Evolutionary conservation across 495 filamentous ascomycete species (phyloP), one percentile per base, ranked within the genome.

Genomic region (Trypethelium eluteriae): DNA sequence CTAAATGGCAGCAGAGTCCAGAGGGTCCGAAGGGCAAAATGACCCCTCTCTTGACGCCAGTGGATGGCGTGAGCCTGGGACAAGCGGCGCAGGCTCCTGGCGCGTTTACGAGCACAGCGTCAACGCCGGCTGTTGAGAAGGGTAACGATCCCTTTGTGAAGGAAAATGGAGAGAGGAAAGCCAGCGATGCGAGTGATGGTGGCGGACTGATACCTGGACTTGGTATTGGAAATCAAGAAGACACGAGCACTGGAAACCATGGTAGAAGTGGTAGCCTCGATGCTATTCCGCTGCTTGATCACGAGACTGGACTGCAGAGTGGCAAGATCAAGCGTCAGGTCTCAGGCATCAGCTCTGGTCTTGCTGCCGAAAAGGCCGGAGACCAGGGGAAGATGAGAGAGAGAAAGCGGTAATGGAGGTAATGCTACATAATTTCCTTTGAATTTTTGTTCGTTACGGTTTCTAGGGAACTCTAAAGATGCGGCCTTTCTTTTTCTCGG

Each of bases 1-100:
- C 86, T 9, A 92, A 90, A 73, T 96, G 92, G 93, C 92, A 96
- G 76, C 18, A 59, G 25, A 59, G 53, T 14, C 53, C 53, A 10
- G 14, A 72, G 81, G 69, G 75, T 76, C 38, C 78, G 81, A 1
- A 77, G 72, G 39, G 32, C 36, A 71, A 62, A 9, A 38, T 32
- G 1, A 59, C 53, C 25, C 53, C 53, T n/a, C 53, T 59, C 53
- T 35, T 59, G 53, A 34, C 18, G 32, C 53, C 53, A 32, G 25
- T 59, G 11, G 53, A 59, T 14, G 14, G 6, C 2, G 53, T 59
- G 25, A 59, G 53, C 32, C 18, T 59, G 53, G 53, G 53, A 7
- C 53, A 59, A 7, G 11, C 53, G 32, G 53, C 53, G 32, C 53
- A 59, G 14, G 32, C 25, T 36, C 25, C 7, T 5, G 53, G 53